These are phyloP conservation scores for Citrus maxima DNA, from an alignment of 345 rosid species.

Conservation along the genomic window DNA sequence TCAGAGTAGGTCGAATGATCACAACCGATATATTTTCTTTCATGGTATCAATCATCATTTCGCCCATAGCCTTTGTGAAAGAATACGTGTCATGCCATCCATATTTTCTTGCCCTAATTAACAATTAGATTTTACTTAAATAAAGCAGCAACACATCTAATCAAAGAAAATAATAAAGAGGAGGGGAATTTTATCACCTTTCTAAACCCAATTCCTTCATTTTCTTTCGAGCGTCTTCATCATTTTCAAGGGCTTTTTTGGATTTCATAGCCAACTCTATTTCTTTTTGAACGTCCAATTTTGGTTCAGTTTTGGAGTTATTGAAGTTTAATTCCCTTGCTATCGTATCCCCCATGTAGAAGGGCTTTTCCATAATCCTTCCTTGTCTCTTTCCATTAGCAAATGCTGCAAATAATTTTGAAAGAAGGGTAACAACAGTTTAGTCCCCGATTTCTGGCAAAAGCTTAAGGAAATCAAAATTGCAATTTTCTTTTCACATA, in stretches of 20 bases:
- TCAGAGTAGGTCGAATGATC: constrained; percentile 77
- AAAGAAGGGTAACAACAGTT: no score
- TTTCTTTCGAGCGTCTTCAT: constrained; percentile 41
- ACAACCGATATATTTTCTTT: constrained; percentile 79
- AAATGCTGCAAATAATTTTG: constrained; percentile 44
- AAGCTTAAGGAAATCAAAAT: no score
- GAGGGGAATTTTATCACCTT: constrained; percentile 13
- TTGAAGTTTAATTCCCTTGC: constrained; percentile 47
- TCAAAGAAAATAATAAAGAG: not conserved
- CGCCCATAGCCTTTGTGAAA: constrained; percentile 98
- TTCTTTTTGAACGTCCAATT: constrained; percentile 61
- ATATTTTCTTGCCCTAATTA: constrained; percentile 65
- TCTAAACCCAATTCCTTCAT: constrained; percentile 83
- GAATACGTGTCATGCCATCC: constrained; percentile 95
- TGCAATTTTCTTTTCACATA: no score
- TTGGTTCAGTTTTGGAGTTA: constrained; percentile 28
- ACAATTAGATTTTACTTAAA: no score
- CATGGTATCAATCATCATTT: constrained; percentile 74
- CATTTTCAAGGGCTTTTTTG: constrained; percentile 32
- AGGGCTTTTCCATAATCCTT: constrained; percentile 76
- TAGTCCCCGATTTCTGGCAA: no score
- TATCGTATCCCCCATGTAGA: constrained; percentile 65
- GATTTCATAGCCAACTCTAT: constrained; percentile 48
- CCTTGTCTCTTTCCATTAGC: constrained; percentile 96
- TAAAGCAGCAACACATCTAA: not conserved